phyloP scores from a whole-genome alignment of 768 basidiomycete genomes.

The Cystofilobasidium capitatum region DNA sequence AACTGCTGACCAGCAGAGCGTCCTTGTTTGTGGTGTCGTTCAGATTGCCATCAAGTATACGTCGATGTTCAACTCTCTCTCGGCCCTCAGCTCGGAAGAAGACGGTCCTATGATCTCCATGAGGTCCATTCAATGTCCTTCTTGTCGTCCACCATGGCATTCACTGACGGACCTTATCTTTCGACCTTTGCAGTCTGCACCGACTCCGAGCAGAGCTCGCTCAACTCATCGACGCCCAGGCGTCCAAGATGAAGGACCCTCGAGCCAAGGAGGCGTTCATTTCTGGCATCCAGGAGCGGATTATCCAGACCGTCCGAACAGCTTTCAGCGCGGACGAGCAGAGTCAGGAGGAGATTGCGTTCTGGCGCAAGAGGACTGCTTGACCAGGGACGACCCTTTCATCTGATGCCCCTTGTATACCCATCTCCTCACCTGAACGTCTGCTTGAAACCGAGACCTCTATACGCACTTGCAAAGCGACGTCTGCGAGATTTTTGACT shows the following conservation, averaged over 20 bases:
- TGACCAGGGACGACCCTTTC: no score
- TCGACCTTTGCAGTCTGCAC: slow-evolving; percentile 49
- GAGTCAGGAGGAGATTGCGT: slow-evolving; percentile 17
- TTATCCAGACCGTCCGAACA: slow-evolving; percentile 60
- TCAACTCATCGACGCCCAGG: slow-evolving; percentile 64
- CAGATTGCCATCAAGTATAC: slow-evolving; percentile 70
- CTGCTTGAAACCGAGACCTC: no score
- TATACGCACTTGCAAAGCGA: no score
- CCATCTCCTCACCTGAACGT: no score
- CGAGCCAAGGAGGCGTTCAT: slow-evolving; percentile 58
- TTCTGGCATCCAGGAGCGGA: slow-evolving; percentile 60
- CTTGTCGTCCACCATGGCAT: not conserved
- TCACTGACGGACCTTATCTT: not conserved
- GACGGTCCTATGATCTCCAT: slow-evolving; percentile 96
- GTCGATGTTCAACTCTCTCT: slow-evolving; percentile 68
- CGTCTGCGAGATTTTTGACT: no score
- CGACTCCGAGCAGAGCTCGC: slow-evolving; percentile 76
- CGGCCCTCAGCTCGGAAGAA: slow-evolving; percentile 66
- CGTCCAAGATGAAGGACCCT: slow-evolving; percentile 55
- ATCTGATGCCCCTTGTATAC: no score
- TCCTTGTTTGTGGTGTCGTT: not conserved
- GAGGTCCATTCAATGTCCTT: slow-evolving; percentile 54
- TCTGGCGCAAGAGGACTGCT: no score
- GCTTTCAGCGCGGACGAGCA: slow-evolving; percentile 2
- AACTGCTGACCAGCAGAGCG: slow-evolving; percentile 11